These are phyloP conservation scores for Tricholoma matsutake DNA, from an alignment of 768 basidiomycete genomes.

Conservation along the genomic window DNA sequence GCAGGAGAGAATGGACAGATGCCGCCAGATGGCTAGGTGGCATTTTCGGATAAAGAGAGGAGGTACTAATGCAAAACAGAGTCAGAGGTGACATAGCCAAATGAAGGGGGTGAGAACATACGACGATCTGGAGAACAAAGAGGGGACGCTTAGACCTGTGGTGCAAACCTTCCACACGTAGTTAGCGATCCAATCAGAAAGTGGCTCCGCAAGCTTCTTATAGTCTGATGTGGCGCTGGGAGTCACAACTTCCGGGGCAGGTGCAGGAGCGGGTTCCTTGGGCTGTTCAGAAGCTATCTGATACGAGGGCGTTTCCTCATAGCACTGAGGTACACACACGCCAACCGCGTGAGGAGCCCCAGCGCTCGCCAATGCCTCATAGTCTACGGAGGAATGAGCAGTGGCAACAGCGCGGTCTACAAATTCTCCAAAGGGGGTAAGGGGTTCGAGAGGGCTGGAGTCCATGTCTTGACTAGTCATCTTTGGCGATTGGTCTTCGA, in stretches of 20 bases:
- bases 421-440: constrained; percentile 76
- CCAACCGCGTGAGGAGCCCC: constrained; percentile 7
- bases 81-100: constrained; percentile 6
- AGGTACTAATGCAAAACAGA: constrained; percentile 24
- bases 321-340: constrained; percentile 17
- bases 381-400: constrained; percentile 16
- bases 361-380: constrained; percentile 4
- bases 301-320: constrained; percentile 22
- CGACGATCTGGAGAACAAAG: constrained; percentile 50
- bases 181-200: constrained; percentile 75
- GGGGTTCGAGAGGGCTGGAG: constrained; percentile 70
- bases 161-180: constrained; percentile 85
- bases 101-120: constrained; percentile 35
- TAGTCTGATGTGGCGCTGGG: constrained; percentile 55
- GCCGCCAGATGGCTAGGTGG: constrained; percentile 55
- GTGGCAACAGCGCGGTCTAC: constrained; percentile 69
- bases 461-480: constrained; percentile 47
- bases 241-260: constrained; percentile 42
- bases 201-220: constrained; percentile 71
- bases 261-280: constrained; percentile 38
- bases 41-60: constrained; percentile 39
- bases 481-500: constrained; percentile 64
- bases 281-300: constrained; percentile 27
- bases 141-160: constrained; percentile 60
- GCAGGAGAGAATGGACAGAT: constrained; percentile 67